These are phyloP conservation scores for Tuber indicum DNA, from an alignment of 495 filamentous ascomycete species.

Conservation along the genomic window DNA sequence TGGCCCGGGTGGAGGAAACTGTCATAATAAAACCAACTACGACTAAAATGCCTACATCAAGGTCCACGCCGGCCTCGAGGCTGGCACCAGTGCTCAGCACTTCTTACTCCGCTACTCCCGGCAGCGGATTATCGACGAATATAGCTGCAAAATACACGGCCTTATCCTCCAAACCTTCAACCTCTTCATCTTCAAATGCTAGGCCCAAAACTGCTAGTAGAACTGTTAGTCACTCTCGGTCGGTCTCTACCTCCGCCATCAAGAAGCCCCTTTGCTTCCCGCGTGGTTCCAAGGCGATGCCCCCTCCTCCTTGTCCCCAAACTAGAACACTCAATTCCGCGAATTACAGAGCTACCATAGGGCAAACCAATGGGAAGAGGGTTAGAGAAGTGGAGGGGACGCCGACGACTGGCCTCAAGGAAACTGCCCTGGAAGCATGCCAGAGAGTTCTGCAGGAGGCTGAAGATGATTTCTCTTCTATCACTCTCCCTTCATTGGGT, in stretches of 20 bases:
- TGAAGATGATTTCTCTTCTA: constrained; percentile 17
- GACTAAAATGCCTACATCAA: constrained; percentile 15
- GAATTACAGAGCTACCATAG: constrained; percentile 32
- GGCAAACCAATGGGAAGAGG: constrained; percentile 29
- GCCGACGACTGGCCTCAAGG: constrained; percentile 16
- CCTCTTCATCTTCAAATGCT: constrained; percentile 29
- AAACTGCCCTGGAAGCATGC: constrained; percentile 33
- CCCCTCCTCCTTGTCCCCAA: constrained; percentile 12
- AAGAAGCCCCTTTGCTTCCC: constrained; percentile 21
- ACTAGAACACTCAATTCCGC: constrained; percentile 13
- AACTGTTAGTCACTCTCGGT: constrained; percentile 19
- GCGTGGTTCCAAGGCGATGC: constrained; percentile 4
- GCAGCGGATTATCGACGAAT: constrained; percentile 14
- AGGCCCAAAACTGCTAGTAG: constrained; percentile 9
- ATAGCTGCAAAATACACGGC: constrained; percentile 27
- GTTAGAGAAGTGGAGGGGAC: constrained; percentile 22
- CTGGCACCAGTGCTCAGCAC: not conserved
- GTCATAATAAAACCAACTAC: constrained; percentile 12
- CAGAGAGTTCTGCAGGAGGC: constrained; percentile 36
- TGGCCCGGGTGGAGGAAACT: constrained; percentile 5
- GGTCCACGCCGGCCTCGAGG: not conserved
- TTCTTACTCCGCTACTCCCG: not conserved
- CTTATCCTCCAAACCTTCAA: constrained; percentile 31
- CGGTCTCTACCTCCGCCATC: constrained; percentile 21
- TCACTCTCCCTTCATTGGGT: not conserved